Evolutionary conservation across 257 asterid genomes (phyloP).

Genomic region (Gentiana dahurica): DNA sequence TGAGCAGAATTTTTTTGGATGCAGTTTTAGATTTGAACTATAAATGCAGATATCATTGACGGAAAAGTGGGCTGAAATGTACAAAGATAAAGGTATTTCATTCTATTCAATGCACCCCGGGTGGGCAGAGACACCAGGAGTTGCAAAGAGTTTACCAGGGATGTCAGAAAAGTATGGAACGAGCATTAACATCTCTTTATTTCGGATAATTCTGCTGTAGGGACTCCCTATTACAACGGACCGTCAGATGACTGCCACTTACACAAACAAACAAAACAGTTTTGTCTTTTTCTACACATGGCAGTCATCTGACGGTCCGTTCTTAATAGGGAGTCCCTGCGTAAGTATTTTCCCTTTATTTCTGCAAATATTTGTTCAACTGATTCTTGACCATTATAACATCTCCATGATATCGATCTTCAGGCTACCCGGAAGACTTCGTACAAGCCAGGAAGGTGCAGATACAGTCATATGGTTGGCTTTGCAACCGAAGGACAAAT

Average conservation of each 20-base stretch:
- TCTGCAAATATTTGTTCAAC: too few species aligned
- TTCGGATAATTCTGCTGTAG: too few species aligned
- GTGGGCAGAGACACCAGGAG: constrained; percentile 99
- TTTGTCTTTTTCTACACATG: too few species aligned
- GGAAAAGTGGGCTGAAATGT: constrained; percentile 72
- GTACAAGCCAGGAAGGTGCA: constrained; percentile 86
- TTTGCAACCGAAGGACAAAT: constrained; percentile 73
- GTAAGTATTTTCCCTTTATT: too few species aligned
- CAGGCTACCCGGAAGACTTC: constrained; percentile 71
- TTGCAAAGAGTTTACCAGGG: constrained; percentile 60
- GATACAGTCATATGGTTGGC: constrained; percentile 81
- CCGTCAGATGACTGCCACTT: too few species aligned
- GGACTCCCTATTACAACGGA: too few species aligned
- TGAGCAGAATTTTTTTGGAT: too few species aligned
- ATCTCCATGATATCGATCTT: constrained; percentile 2
- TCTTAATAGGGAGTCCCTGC: too few species aligned
- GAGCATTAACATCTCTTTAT: not conserved
- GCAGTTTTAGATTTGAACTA: too few species aligned
- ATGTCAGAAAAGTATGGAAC: constrained; percentile 50
- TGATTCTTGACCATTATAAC: not conserved
- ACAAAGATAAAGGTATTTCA: constrained; percentile 55
- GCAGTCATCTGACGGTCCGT: too few species aligned
- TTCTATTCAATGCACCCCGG: constrained; percentile 99
- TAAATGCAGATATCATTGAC: constrained; percentile 67
- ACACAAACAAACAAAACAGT: too few species aligned